These are phyloP conservation scores for Penicillium antarcticum DNA, from an alignment of 495 filamentous ascomycete genomes.

Conservation along the genomic window DNA sequence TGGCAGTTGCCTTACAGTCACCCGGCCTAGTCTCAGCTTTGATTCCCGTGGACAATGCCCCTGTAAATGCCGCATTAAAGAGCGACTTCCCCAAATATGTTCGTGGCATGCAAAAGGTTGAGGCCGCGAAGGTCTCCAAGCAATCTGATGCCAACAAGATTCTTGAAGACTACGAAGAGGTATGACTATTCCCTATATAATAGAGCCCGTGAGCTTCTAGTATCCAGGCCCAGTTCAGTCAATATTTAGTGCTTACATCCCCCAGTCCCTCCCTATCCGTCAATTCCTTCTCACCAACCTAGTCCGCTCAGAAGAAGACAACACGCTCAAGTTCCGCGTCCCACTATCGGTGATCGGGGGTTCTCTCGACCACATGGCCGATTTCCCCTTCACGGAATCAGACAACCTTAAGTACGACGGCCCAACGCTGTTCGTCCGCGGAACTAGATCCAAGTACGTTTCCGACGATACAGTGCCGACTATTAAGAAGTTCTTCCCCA, in stretches of 20 bases:
- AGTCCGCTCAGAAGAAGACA: conserved; percentile 44
- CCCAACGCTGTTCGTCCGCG: conserved; percentile 78
- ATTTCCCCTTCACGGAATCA: conserved; percentile 75
- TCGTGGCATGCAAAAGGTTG: conserved; percentile 79
- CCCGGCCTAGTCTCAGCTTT: conserved; percentile 64
- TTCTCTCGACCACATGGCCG: conserved; percentile 62
- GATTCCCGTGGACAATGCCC: conserved; percentile 90
- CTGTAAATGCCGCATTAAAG: conserved; percentile 69
- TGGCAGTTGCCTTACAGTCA: conserved; percentile 74
- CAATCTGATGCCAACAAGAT: conserved; percentile 79
- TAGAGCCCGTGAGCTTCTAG: neutral
- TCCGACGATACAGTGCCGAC: conserved; percentile 82
- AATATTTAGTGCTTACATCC: conserved; percentile 4
- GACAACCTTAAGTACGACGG: conserved; percentile 59
- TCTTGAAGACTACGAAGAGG: conserved; percentile 70
- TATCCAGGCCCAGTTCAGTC: neutral
- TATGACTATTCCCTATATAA: conserved; percentile 15
- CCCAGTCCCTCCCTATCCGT: conserved; percentile 67
- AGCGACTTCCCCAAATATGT: conserved; percentile 79
- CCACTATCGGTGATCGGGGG: conserved; percentile 56
- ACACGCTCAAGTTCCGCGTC: conserved; percentile 53
- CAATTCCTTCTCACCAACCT: conserved; percentile 96
- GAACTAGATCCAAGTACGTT: conserved; percentile 80
- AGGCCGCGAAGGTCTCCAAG: conserved; percentile 54
- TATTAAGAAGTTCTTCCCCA: conserved; percentile 87